Percentiles rank a stretch among this genome's conserved stretches.
Evolutionary conservation across 306 rosid genomes (phyloP).

Genomic region (Crotalaria pallida): DNA sequence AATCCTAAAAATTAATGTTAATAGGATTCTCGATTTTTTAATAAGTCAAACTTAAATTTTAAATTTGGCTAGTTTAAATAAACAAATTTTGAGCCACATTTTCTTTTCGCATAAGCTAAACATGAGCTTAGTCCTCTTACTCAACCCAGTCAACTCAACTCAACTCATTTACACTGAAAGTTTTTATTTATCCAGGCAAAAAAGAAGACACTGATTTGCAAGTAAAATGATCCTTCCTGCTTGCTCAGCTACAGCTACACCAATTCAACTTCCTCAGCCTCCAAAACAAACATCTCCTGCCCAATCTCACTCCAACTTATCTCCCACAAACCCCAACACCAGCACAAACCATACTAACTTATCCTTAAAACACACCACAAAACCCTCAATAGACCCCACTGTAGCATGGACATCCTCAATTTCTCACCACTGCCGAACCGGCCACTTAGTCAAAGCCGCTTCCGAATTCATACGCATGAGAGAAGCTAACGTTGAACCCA

Average conservation of each 20-base stretch:
- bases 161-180: too few species aligned
- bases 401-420: conserved; percentile 79
- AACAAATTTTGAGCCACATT: too few species aligned
- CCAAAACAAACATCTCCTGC: conserved; percentile 29
- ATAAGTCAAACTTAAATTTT: too few species aligned
- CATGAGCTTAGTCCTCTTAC: too few species aligned
- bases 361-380: conserved; percentile 18
- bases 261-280: conserved; percentile 31
- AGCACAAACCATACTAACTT: conserved; percentile 21
- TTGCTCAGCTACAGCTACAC: conserved; percentile 16
- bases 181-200: too few species aligned
- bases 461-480: conserved; percentile 53
- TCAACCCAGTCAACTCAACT: too few species aligned
- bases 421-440: conserved; percentile 54
- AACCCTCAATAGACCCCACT: conserved; percentile 31
- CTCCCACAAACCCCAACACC: conserved; percentile 15
- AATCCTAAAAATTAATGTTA: too few species aligned
- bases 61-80: too few species aligned
- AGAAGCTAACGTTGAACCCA: conserved; percentile 57
- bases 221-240: conserved; percentile 39
- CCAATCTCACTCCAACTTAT: conserved; percentile 15
- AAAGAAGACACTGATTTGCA: not conserved
- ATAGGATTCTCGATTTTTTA: too few species aligned
- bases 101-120: too few species aligned
- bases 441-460: conserved; percentile 57